Evolutionary conservation across 2,329 filamentous ascomycete genomes (phyloP), one percentile per base, ranked within the genome.

Genomic region (Blastomyces emzantsi): DNA sequence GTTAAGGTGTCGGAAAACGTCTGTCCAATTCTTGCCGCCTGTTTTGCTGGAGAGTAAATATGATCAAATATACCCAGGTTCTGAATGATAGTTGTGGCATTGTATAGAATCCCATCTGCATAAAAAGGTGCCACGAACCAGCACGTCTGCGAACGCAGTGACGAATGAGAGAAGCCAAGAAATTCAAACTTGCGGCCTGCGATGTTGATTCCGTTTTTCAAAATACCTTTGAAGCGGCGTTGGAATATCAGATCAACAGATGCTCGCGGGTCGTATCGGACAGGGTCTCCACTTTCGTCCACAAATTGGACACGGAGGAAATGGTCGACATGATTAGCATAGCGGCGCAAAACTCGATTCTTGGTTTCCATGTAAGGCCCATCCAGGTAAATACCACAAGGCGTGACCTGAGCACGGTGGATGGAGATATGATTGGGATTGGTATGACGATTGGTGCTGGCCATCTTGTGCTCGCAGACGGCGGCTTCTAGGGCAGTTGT

Each of bases 111-210:
- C 3, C 70, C 72, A 4, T 75, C 61, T 6, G 70, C 58, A 9
- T 70, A 63, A 61, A 85, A 83, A 1, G 80, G 78, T 1, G 81
- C 77, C 59, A 70, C 67, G 72, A 84, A 85, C 89, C 89, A 92
- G 45, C 83, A 65, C 0, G 87, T 86, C 64, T 90, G 88, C 0
- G 85, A 81, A 15, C 90, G 81, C 3, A 93, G 79, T 0, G 89
- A 92, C 0, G 89, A 93, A 72, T 92, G 87, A 0, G 89, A 92
- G 73, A 92, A 93, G 0, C 90, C 90, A 0, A 93, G 78, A 69
- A 92, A 93, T 0, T 76, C 74, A 69, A 85, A 91, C 0, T 74
- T 70, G 15, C 85, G 79, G 0, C 85, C 88, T 2, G 83, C 88
- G 62, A 93, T 83, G 0, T 75, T 70, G 36, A 95, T 83, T 0